These are phyloP conservation scores for Kodamaea jinghongensis DNA, from an alignment of 805 yeast genomes.

Conservation along the genomic window DNA sequence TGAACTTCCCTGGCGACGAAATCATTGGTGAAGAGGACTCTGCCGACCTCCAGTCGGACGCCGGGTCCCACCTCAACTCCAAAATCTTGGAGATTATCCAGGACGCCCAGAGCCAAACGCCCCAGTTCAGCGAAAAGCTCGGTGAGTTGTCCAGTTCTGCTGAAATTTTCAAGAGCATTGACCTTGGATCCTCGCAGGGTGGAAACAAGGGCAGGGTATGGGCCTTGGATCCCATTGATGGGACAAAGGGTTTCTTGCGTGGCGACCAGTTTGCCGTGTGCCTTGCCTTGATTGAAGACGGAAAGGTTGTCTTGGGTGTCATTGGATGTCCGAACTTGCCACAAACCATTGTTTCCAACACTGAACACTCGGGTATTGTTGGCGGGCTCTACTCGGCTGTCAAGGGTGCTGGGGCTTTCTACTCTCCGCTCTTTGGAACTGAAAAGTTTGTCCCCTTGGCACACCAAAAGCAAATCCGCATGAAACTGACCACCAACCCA, in stretches of 20 bases:
- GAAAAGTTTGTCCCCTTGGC: constrained; percentile 33
- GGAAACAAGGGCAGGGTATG: constrained; percentile 82
- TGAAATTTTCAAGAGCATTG: constrained; percentile 64
- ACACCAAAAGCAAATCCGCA: constrained; percentile 41
- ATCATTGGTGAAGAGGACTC: constrained; percentile 96
- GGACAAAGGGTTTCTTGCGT: constrained; percentile 92
- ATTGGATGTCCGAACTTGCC: constrained; percentile 95
- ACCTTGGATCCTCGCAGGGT: constrained; percentile 76
- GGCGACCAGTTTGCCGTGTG: constrained; percentile 98
- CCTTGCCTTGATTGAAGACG: constrained; percentile 82
- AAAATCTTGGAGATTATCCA: constrained; percentile 60
- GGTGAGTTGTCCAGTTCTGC: constrained; percentile 45
- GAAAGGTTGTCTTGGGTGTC: constrained; percentile 82
- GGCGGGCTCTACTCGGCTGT: constrained; percentile 82
- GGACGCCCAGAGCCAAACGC: constrained; percentile 49
- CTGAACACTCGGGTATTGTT: constrained; percentile 30
- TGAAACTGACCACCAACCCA: constrained; percentile 49
- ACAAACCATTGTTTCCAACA: constrained; percentile 41
- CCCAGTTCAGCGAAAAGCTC: constrained; percentile 24
- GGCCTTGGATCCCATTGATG: constrained; percentile 98
- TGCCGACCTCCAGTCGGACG: constrained; percentile 47
- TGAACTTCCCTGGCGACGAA: constrained; percentile 78
- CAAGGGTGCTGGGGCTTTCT: constrained; percentile 64
- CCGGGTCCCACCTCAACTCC: constrained; percentile 43
- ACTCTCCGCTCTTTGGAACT: constrained; percentile 38